Conservation (phyloP, 768 basidiomycete species). For the Lactifluus rugatus region DNA sequence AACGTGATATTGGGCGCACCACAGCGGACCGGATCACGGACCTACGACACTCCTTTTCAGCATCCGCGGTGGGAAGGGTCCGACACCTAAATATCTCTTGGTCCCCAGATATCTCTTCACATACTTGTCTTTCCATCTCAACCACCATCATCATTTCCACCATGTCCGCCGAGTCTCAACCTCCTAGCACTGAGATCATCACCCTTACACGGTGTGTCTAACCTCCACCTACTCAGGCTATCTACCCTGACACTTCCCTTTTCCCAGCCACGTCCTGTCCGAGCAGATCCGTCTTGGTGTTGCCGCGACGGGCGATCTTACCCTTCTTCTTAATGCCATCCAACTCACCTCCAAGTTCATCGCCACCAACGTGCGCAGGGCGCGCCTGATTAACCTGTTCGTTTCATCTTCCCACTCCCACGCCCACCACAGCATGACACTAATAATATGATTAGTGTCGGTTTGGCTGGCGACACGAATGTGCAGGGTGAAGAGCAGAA, state of each 20-base stretch:
- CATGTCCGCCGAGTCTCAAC: constrained; percentile 42
- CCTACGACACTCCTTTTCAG: constrained; percentile 8
- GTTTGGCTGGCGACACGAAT: constrained; percentile 92
- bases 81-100: constrained; percentile 3
- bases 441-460: constrained; percentile 52
- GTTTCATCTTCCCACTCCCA: constrained; percentile 25
- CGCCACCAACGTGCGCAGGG: constrained; percentile 94
- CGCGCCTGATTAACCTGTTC: constrained; percentile 93
- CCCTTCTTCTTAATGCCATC: constrained; percentile 89
- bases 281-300: constrained; percentile 79
- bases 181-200: constrained; percentile 78
- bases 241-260: not conserved
- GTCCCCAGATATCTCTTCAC: constrained; percentile 9
- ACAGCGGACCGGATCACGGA: not conserved
- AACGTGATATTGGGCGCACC: constrained; percentile 21
- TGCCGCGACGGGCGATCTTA: constrained; percentile 86
- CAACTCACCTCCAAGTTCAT: constrained; percentile 97
- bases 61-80: not conserved
- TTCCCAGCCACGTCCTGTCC: constrained; percentile 68
- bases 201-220: constrained; percentile 75
- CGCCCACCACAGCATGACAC: not conserved
- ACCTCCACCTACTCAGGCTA: constrained; percentile 4
- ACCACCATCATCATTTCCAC: constrained; percentile 5
- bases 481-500: constrained; percentile 99
- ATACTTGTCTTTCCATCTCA: constrained; percentile 5